Conservation (phyloP, 108 stramenopile genomes). For the Fistulifera solaris region DNA sequence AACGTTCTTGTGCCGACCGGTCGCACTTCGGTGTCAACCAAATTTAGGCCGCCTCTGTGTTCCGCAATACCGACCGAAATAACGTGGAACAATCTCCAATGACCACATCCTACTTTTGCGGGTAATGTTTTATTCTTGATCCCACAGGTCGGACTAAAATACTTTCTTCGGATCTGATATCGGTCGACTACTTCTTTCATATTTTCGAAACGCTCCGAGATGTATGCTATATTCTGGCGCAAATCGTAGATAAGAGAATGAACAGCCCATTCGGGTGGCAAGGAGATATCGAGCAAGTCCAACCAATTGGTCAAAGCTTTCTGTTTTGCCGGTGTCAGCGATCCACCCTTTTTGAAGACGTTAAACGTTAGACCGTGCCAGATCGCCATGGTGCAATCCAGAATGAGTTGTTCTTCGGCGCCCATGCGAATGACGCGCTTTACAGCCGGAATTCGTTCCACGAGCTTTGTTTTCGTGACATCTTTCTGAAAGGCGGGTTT, state of each 20-base stretch:
- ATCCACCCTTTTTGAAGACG: slow-evolving; percentile 27
- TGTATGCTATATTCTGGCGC: slow-evolving; percentile 21
- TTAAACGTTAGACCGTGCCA: slow-evolving; percentile 36
- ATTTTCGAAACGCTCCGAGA: slow-evolving; percentile 21
- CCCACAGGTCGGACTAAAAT: slow-evolving; percentile 31
- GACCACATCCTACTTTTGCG: slow-evolving; percentile 36
- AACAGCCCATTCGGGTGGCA: slow-evolving; percentile 61
- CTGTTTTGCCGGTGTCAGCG: slow-evolving; percentile 15
- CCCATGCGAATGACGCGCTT: slow-evolving; percentile 14
- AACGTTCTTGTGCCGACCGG: slow-evolving; percentile 12
- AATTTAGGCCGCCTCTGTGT: slow-evolving; percentile 34
- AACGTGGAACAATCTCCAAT: slow-evolving; percentile 78
- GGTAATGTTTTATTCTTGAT: background rate
- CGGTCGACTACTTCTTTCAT: slow-evolving; percentile 23
- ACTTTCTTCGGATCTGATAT: slow-evolving; percentile 11
- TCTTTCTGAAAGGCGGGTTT: slow-evolving; percentile 15
- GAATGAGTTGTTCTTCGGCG: slow-evolving; percentile 47
- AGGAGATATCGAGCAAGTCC: slow-evolving; percentile 42
- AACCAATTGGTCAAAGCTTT: slow-evolving; percentile 49
- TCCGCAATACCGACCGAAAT: slow-evolving; percentile 70
- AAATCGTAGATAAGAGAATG: slow-evolving; percentile 38
- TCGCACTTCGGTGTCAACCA: slow-evolving; percentile 36
- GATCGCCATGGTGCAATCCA: slow-evolving; percentile 61
- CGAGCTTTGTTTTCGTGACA: slow-evolving; percentile 5
- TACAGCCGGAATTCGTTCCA: slow-evolving; percentile 18